Conservation (phyloP, 345 rosid genomes). For the Citrus australasica region DNA sequence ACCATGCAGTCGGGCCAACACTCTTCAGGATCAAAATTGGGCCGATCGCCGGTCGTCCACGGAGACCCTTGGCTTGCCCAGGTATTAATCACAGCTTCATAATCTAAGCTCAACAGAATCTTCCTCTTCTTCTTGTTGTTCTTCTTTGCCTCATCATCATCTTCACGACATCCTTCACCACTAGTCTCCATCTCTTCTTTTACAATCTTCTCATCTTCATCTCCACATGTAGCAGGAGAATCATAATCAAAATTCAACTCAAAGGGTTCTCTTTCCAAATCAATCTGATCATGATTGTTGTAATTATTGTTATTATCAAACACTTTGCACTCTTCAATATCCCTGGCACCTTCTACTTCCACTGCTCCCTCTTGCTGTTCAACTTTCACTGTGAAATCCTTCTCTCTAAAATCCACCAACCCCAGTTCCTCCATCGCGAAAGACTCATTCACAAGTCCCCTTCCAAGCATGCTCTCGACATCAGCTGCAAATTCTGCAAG, state of each 20-base stretch:
- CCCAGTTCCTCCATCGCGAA: slow-evolving; percentile 77
- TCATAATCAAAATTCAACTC: slow-evolving; percentile 72
- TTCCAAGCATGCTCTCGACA: slow-evolving; percentile 80
- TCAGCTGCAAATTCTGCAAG: slow-evolving; percentile 88
- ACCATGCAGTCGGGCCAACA: slow-evolving; percentile 58
- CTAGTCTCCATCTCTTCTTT: slow-evolving; percentile 15
- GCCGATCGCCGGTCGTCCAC: slow-evolving; percentile 71
- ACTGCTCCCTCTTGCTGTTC: neutral
- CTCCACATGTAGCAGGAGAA: slow-evolving; percentile 41
- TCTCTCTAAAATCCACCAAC: slow-evolving; percentile 35
- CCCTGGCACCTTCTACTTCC: neutral
- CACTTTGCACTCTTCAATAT: slow-evolving; percentile 15
- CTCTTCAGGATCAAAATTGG: slow-evolving; percentile 47
- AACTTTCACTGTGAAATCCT: slow-evolving; percentile 4
- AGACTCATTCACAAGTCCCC: slow-evolving; percentile 60
- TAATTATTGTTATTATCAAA: neutral
- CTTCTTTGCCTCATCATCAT: slow-evolving; percentile 15
- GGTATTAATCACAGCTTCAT: slow-evolving; percentile 59
- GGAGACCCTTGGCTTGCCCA: slow-evolving; percentile 76
- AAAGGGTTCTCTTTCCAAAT: slow-evolving; percentile 43
- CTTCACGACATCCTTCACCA: neutral
- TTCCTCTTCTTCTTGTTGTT: slow-evolving; percentile 50
- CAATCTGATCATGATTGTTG: slow-evolving; percentile 24
- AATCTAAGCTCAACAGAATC: slow-evolving; percentile 53
- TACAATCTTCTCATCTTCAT: slow-evolving; percentile 42